Percentiles rank a stretch among this genome's conserved stretches.
phyloP scores from a whole-genome alignment of 2,329 filamentous ascomycete genomes.

The Annulohypoxylon truncatum region DNA sequence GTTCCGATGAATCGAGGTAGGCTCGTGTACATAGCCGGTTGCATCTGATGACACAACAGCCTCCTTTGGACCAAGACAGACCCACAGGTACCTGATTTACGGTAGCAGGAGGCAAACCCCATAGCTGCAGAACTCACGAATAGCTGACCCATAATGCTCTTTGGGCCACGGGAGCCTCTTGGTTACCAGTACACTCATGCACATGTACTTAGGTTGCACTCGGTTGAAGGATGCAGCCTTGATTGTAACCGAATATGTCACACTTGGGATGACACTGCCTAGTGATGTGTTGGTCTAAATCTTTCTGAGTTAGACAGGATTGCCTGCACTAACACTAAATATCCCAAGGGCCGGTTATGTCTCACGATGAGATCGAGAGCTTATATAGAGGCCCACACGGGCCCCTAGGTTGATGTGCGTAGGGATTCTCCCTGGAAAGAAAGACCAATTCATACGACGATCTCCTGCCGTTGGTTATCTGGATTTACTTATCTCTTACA shows the following conservation, averaged over 20 bases:
- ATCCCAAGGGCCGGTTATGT: background rate
- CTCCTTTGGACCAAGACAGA: background rate
- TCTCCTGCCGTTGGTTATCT: background rate
- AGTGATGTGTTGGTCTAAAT: background rate
- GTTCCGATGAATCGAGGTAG: background rate
- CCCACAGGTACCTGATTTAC: background rate
- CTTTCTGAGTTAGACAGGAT: constrained; percentile 8
- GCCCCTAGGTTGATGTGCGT: background rate
- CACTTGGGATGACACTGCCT: constrained; percentile 7
- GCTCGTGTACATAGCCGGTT: background rate
- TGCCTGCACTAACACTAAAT: background rate
- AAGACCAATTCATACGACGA: background rate
- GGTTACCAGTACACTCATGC: background rate
- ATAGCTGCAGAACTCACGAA: background rate
- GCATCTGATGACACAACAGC: background rate
- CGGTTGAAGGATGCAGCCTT: constrained; percentile 16
- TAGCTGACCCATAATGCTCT: background rate
- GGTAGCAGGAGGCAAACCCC: background rate
- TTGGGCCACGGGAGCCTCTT: background rate
- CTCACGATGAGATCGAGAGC: background rate
- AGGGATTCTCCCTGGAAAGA: background rate
- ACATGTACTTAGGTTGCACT: constrained; percentile 12
- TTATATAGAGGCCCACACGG: constrained; percentile 18
- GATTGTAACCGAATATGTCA: constrained; percentile 13
- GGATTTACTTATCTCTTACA: background rate